Conservation (phyloP, 2,329 filamentous ascomycete genomes). For the Beauveria varroae region DNA sequence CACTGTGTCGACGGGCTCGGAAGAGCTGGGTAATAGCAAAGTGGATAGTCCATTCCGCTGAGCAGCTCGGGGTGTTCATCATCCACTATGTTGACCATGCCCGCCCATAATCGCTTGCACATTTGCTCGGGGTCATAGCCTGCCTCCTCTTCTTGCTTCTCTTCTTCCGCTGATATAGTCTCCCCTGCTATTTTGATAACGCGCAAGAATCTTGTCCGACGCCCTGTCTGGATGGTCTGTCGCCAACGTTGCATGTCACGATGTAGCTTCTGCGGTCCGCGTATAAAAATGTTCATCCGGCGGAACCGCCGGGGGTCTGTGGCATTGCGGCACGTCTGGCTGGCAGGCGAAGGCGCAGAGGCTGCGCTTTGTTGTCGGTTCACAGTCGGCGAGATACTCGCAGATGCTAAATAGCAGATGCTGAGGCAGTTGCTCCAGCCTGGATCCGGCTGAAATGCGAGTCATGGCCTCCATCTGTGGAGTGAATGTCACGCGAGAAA, state of each 20-base stretch:
- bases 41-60: slow-evolving; percentile 2
- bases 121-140: neutral
- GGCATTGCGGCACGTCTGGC: neutral
- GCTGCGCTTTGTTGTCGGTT: slow-evolving; percentile 5
- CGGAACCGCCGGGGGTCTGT: neutral
- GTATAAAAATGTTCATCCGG: neutral
- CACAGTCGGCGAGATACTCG: neutral
- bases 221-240: neutral
- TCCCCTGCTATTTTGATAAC: slow-evolving; percentile 1
- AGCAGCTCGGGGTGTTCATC: neutral
- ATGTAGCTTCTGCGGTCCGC: slow-evolving; percentile 2
- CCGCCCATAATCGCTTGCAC: too few species aligned
- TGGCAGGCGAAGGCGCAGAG: slow-evolving; percentile 3
- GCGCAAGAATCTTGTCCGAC: neutral
- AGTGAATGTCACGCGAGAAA: too few species aligned
- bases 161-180: neutral
- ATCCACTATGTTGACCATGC: too few species aligned
- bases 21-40: too few species aligned
- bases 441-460: neutral
- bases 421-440: neutral
- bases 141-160: neutral
- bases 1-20: neutral
- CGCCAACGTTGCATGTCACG: neutral
- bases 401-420: neutral
- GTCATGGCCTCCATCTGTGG: too few species aligned